Base-by-base conservation (phyloP, 192 early-diverging fungal species). In the Coemansia sp. region DNA sequence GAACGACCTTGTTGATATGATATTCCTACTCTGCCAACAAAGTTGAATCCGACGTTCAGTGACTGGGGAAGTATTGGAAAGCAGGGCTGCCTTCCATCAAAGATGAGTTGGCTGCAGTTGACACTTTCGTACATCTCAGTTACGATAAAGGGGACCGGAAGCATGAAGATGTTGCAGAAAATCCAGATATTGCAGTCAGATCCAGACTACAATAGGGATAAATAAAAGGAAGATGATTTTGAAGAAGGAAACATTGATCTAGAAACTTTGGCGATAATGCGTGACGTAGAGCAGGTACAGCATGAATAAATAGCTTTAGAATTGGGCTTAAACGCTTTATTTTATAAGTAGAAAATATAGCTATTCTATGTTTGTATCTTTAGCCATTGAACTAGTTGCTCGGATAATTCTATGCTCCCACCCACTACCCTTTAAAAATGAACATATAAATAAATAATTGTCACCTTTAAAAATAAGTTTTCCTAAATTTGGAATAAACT, bases 1-100 rank as follows among this genome's bases (percentile, higher is more conserved):
- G 67, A 95, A 91, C 64, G 94, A 95, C 58, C 77, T 96, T 62
- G 95, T 97, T 15, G 95, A 99, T 59, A 92, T 95, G 70, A 94
- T 99, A 61, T 99, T 75, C 97, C 91, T 18, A 82, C 86, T 20
- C 71, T 89, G 42, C 71, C 77, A 21, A 79, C 81, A 8, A 83
- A 84, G 25, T 75, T 85, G 10, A 87, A 88, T 23, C 85, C 85
- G 8, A 89, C 88, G 43, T 95, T 83, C 71, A 93, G 90, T 69
- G 92, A 95, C 75, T 93, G 89, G 85, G 87, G n/a, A n/a, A 91
- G 63, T 95, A 84, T 75, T 95, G 93, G 93, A 87, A 86, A 58
- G 23, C 68, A 6, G 31, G 34, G 2, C n/a, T 79, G 42, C 71
- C 71, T 0, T 62, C 58, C 1, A 74, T 79, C 20, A 71, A 79